Percentiles rank a stretch among this genome's conserved stretches.
Evolutionary conservation across 345 rosid genomes (phyloP).

Genomic region (Bretschneidera sinensis): DNA sequence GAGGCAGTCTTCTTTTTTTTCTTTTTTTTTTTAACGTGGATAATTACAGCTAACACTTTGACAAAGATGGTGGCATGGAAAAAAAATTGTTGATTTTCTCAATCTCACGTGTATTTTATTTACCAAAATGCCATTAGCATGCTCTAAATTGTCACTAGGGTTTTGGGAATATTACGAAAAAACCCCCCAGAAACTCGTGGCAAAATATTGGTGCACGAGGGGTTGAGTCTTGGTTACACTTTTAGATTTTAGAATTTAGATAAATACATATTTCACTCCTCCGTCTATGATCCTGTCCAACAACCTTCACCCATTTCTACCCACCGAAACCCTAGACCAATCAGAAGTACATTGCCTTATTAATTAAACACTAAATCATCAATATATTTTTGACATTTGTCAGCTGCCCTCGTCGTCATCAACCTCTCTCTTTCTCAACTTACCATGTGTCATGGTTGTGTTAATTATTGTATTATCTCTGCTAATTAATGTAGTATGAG

Average conservation of each 20-base stretch:
- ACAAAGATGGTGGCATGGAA: constrained; percentile 46
- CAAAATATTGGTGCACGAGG: neutral
- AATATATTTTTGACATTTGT: constrained; percentile 18
- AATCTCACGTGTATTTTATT: constrained; percentile 1
- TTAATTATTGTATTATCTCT: too few relatives aligned
- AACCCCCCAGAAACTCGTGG: neutral
- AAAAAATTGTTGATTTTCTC: constrained; percentile 8
- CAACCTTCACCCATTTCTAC: constrained; percentile 98
- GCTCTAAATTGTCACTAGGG: constrained; percentile 6
- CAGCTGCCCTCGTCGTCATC: constrained; percentile 9
- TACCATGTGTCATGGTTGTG: too few relatives aligned
- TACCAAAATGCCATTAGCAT: constrained; percentile 15
- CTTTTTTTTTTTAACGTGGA: constrained; percentile 33
- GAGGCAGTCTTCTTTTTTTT: constrained; percentile 38
- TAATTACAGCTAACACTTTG: constrained; percentile 87
- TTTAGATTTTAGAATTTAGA: constrained; percentile 14
- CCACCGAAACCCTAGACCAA: constrained; percentile 55
- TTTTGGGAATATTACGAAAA: constrained; percentile 12
- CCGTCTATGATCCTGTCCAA: constrained; percentile 47
- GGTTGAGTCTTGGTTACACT: constrained; percentile 48
- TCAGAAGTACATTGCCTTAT: constrained; percentile 30
- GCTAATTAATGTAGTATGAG: neutral
- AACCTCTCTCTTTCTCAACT: constrained; percentile 3
- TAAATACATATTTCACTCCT: constrained; percentile 15
- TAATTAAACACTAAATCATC: constrained; percentile 8